Evolutionary conservation across 2,329 filamentous ascomycete species (phyloP).

Genomic region (Paradendryphiella salina): DNA sequence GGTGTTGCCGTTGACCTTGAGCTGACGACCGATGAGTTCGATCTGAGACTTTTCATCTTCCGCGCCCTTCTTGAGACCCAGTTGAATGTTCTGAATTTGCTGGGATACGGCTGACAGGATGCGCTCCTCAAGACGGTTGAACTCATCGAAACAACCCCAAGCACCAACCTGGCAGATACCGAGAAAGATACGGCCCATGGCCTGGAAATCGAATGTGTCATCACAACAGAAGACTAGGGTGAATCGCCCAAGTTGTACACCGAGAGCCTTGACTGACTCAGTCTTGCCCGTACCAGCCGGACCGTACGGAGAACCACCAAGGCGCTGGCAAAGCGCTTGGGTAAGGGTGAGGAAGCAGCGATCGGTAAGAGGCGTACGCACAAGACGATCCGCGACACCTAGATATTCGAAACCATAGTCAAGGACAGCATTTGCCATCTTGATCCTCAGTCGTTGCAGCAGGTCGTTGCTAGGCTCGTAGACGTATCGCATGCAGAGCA

Average conservation of each 20-base stretch:
- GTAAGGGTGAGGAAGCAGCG: slow-evolving; percentile 98
- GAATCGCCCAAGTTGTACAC: slow-evolving; percentile 93
- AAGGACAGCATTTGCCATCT: slow-evolving; percentile 95
- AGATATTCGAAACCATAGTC: slow-evolving; percentile 98
- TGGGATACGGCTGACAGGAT: slow-evolving; percentile 98
- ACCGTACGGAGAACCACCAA: slow-evolving; percentile 96
- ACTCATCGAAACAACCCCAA: slow-evolving; percentile 99
- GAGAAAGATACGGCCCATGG: slow-evolving; percentile 98
- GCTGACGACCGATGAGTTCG: slow-evolving; percentile 87
- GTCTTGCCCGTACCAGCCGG: slow-evolving; percentile 98
- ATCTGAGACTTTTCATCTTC: slow-evolving; percentile 86
- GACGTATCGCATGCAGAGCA: slow-evolving; percentile 95
- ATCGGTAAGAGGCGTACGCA: slow-evolving; percentile 94
- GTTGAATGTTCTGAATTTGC: slow-evolving; percentile 98
- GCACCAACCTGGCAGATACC: slow-evolving; percentile 99
- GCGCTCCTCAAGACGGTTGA: slow-evolving; percentile 97
- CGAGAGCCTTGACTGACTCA: slow-evolving; percentile 96
- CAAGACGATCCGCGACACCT: slow-evolving; percentile 92
- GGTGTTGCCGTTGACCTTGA: slow-evolving; percentile 88
- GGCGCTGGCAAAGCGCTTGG: slow-evolving; percentile 89
- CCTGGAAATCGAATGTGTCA: slow-evolving; percentile 99
- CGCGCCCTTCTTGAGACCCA: slow-evolving; percentile 83
- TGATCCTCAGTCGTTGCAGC: slow-evolving; percentile 79
- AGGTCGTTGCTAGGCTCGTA: slow-evolving; percentile 82
- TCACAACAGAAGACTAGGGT: slow-evolving; percentile 99